Base-by-base conservation (phyloP, 768 basidiomycete species). In the Kwoniella bestiolae region DNA sequence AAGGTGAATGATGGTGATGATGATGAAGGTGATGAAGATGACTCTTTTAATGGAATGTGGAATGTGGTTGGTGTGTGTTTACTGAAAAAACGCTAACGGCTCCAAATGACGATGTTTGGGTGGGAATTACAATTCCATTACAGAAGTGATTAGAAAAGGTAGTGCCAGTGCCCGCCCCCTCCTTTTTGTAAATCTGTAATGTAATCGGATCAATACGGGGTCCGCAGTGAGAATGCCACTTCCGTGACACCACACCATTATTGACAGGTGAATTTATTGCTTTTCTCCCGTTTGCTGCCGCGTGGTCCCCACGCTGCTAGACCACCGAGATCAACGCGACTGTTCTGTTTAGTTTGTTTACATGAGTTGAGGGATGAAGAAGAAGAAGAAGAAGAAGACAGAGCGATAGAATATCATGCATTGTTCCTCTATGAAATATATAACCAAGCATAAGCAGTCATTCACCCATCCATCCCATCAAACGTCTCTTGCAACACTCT, bases 281-380 rank as follows among this genome's bases (percentile, higher is more conserved):
- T 50, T 50, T 50, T 34, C 8, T 44, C 55, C 26, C 38, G 21
- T 23, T 51, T 51, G 25, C 25, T 56, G 34, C 56, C 28, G n/a
- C 12, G 18, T n/a, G 18, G 23, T 9, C 12, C 21, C 21, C 29
- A 57, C 31, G 56, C 45, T 35, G 25, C 38, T 7, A 18, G n/a
- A 29, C 25, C 14, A 34, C 14, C n/a, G n/a, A 29, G 34, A n/a
- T 29, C 31, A 53, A 38, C 65, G 63, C 66, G 69, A 71, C 66
- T 66, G 65, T 41, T 47, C 60, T 66, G 12, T 52, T 51, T 68
- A 25, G 38, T 52, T 53, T 34, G 34, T 61, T 61, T 61, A 56
- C 56, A 32, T 31, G 7, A 29, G 50, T 23, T 52, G 8, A 41
- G 18, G 38, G 8, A 41, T 8, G 38, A 41, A 41, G 8, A 8